Base-by-base conservation (phyloP, 164 flowering plant genomes). In the Brasenia schreberi region DNA sequence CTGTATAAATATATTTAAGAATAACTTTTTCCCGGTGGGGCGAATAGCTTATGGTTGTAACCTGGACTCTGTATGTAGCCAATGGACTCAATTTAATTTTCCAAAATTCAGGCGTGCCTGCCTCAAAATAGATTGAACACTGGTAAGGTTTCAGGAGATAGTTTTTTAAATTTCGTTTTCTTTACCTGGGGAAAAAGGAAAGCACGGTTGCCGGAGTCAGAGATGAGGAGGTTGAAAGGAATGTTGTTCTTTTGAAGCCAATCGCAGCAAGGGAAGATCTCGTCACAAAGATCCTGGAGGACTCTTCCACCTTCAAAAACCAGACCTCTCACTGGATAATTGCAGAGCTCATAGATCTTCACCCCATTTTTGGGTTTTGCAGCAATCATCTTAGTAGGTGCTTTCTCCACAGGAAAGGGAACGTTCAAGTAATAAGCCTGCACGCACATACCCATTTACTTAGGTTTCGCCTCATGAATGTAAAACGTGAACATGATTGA, bases 141-240 rank as follows among this genome's bases (percentile, higher is more conserved):
- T 0, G 9, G n/a, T 6, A 61, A 61, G 5, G 39, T 33, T 61
- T 11, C 23, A 61, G 63, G 63, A 2, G 2, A 7, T 7, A 61
- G 6, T 18, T 10, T 61, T 61, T 18, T 7, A 6, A 6, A 17
- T 61, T 61, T n/a, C 63, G 2, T 12, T 49, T 49, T 49, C 14
- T 6, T 67, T 77, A 92, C 98, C 92, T 92, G 96, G 12, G 95
- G 96, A 62, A 89, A 72, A 63, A 87, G 74, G 69, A 86, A 89
- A 58, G 86, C 66, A 23, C 82, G 69, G 66, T 71, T 84, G 43
- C 96, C 96, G 45, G 78, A 82, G 73, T 82, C 89, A 62, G 95
- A 62, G 58, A 92, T 84, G 75, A 92, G 91, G 12, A 92, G 81
- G 71, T 92, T 89, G 80, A 69, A 85, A 17, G 96, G 96, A 17